Percentiles rank a stretch among this genome's conserved stretches.
Conservation (phyloP, 2,329 filamentous ascomycete species). For the Pseudogymnoascus sp. region DNA sequence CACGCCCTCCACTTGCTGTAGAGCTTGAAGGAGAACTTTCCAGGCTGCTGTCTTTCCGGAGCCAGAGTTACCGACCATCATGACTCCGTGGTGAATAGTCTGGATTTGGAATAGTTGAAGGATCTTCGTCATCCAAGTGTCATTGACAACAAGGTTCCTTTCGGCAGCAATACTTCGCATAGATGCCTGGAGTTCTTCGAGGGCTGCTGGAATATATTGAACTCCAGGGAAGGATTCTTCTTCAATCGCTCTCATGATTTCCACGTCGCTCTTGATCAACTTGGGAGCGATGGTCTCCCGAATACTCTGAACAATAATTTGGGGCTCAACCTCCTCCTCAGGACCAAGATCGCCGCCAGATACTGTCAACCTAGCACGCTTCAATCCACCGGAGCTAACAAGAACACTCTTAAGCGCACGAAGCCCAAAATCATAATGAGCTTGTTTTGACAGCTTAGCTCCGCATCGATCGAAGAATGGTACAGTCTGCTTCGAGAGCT, state of each 20-base stretch:
- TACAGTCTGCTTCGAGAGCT: slow-evolving; percentile 88
- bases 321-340: slow-evolving; percentile 76
- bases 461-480: slow-evolving; percentile 96
- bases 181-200: slow-evolving; percentile 70
- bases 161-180: slow-evolving; percentile 78
- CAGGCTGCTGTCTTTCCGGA: slow-evolving; percentile 94
- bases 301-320: slow-evolving; percentile 97
- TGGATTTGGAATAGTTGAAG: slow-evolving; percentile 97
- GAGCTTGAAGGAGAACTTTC: slow-evolving; percentile 82
- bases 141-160: slow-evolving; percentile 80
- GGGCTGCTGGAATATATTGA: slow-evolving; percentile 81
- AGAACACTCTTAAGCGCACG: slow-evolving; percentile 97
- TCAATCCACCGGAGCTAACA: slow-evolving; percentile 92
- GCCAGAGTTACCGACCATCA: slow-evolving; percentile 99
- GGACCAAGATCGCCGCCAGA: slow-evolving; percentile 50
- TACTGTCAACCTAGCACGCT: slow-evolving; percentile 67
- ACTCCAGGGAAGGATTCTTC: slow-evolving; percentile 83
- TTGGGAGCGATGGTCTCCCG: slow-evolving; percentile 98
- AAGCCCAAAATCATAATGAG: slow-evolving; percentile 97
- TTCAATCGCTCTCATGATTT: slow-evolving; percentile 80
- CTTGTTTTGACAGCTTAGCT: slow-evolving; percentile 78
- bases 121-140: slow-evolving; percentile 95
- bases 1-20: slow-evolving; percentile 82
- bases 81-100: slow-evolving; percentile 95
- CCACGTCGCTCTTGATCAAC: slow-evolving; percentile 84